A percentile compares a stretch with the other conserved stretches of the same genome.
Evolutionary conservation across 352 stramenopile genomes (phyloP).

Genomic region (Pythium aquatile): DNA sequence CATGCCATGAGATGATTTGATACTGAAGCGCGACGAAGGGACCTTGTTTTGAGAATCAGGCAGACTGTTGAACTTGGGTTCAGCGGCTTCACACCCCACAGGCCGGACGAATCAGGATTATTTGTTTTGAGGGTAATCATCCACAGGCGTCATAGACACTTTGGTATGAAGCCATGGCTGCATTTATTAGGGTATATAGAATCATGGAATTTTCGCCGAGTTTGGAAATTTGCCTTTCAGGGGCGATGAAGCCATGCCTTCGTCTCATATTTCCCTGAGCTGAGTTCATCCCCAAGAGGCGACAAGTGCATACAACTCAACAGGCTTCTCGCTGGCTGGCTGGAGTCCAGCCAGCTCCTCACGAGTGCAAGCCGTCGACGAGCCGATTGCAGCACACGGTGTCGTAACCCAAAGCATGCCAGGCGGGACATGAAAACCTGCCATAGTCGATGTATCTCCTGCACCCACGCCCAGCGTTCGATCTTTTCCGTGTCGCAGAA

Average conservation of each 20-base stretch:
- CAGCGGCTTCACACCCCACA: neutral
- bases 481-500: conserved; percentile 4
- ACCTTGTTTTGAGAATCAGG: conserved; percentile 16
- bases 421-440: neutral
- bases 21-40: neutral
- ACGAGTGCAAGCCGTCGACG: neutral
- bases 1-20: neutral
- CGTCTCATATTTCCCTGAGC: neutral
- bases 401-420: neutral
- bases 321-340: neutral
- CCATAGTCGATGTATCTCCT: conserved; percentile 1
- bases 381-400: neutral
- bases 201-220: neutral
- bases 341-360: neutral
- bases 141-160: neutral
- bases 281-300: neutral
- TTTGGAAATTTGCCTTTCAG: neutral
- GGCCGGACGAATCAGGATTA: conserved; percentile 15
- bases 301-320: neutral
- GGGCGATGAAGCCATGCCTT: conserved; percentile 5
- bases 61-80: conserved; percentile 24
- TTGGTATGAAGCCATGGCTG: too few relatives aligned
- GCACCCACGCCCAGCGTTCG: neutral
- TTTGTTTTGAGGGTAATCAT: neutral
- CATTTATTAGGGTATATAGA: neutral